These are phyloP conservation scores for Botryobasidium botryosum DNA, from an alignment of 768 basidiomycete genomes.

Conservation along the genomic window DNA sequence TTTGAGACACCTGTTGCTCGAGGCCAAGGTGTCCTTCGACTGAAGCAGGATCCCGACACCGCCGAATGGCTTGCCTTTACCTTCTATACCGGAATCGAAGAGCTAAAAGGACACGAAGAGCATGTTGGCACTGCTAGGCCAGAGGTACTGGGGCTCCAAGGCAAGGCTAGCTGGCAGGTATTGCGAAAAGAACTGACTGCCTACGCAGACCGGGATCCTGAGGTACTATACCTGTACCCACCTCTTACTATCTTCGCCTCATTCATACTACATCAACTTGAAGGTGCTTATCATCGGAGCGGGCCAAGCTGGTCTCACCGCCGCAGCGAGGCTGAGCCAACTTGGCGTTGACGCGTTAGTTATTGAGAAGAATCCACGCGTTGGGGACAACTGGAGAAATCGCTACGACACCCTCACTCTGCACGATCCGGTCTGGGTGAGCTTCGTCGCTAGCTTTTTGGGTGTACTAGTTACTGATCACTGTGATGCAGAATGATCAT, in stretches of 20 bases:
- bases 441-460: no score
- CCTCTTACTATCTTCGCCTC: no score
- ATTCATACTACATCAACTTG: slow-evolving; percentile 15
- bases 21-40: not conserved
- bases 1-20: not conserved
- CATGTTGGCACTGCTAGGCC: no score
- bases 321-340: slow-evolving; percentile 21
- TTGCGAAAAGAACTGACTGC: no score
- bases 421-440: slow-evolving; percentile 2
- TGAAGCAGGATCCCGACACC: not conserved
- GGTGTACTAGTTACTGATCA: no score
- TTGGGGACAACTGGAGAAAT: slow-evolving; percentile 10
- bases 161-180: no score
- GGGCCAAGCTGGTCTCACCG: slow-evolving; percentile 21
- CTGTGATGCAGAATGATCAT: slow-evolving; percentile 12
- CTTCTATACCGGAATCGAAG: no score
- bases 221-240: no score
- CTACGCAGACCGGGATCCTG: no score
- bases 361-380: slow-evolving; percentile 18
- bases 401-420: slow-evolving; percentile 1
- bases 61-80: no score
- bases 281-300: slow-evolving; percentile 18
- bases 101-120: no score
- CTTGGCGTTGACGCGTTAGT: slow-evolving; percentile 19
- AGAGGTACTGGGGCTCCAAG: no score